Evolutionary conservation across 2,329 filamentous ascomycete species (phyloP).

Genomic region (Penicillium janthinellum): DNA sequence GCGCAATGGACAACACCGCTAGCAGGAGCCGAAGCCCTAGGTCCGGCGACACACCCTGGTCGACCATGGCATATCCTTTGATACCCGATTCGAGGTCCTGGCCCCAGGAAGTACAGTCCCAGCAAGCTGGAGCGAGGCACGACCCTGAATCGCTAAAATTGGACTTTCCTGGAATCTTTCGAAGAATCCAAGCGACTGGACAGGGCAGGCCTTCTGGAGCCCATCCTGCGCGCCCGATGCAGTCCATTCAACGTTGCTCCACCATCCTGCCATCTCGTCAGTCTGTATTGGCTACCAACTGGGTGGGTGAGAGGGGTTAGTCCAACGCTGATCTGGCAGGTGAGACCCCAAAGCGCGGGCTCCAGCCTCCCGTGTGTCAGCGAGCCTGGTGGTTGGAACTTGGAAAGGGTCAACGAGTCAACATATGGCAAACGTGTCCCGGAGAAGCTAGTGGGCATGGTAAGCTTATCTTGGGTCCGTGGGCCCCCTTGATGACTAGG

Average conservation of each 20-base stretch:
- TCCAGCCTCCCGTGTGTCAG: not conserved
- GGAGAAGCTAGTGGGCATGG: not conserved
- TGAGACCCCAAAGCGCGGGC: not conserved
- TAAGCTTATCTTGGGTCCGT: not conserved
- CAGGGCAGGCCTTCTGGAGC: not conserved
- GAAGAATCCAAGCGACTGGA: not conserved
- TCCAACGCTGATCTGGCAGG: conserved; percentile 11
- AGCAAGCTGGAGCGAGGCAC: not conserved
- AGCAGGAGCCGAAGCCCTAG: not conserved
- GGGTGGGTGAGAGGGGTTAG: conserved; percentile 6
- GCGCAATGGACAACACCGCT: no score
- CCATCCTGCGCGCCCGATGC: not conserved
- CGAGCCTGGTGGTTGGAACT: not conserved
- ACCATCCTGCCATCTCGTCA: conserved; percentile 1
- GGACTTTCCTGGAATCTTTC: not conserved
- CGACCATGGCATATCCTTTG: not conserved
- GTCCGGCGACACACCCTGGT: not conserved
- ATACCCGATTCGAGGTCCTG: not conserved
- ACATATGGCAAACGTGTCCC: not conserved
- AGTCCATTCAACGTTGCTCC: conserved; percentile 3
- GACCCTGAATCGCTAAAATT: not conserved
- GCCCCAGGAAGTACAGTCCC: not conserved
- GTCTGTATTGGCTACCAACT: conserved; percentile 15
- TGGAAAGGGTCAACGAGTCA: not conserved
- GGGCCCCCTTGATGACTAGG: not conserved